Evolutionary conservation across 2,329 filamentous ascomycete species (phyloP), one percentile per base, ranked within the genome.

Genomic region (Elsinoe arachidis): DNA sequence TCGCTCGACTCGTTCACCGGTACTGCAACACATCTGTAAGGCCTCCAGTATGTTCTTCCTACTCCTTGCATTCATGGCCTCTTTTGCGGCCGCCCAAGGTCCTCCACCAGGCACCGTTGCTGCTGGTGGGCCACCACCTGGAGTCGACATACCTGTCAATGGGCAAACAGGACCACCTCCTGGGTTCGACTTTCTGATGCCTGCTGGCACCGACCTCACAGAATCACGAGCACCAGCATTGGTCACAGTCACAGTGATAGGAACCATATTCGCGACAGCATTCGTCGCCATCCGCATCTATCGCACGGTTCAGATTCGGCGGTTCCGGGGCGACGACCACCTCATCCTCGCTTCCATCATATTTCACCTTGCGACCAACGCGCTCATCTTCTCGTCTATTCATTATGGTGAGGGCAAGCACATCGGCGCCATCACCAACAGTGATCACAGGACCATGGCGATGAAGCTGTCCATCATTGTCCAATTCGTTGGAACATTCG

Each of bases 341-440:
- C 39, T 55, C 10, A 43, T 55, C 35, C 5, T 44, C 1, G 11
- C 34, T n/a, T 43, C 53, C 9, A 43, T 34, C 12, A 14, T 55
- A 7, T 46, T 55, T 19, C 53, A 43, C 19, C 23, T 46, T n/a
- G 53, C 53, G 19, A 55, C 53, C 9, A 35, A 26, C 12, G 38
- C 23, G 2, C 26, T 44, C 26, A 44, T 44, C 23, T 33, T 39
- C 11, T 37, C 38, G 2, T 55, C 53, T 9, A 37, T 55, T 14
- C 21, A 15, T 19, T 55, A 43, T 19, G 53, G 53, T 17, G 37
- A 55, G 17, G 53, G 53, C 14, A 43, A 46, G 12, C 53, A 55
- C 26, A 15, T 55, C n/a, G 37, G 26, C 9, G 38, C 37, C 17
- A 55, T 55, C 14, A 30, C 53, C 9, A 21, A 55, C 15, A 14